Percentiles rank a stretch among this genome's conserved stretches.
Conservation (phyloP, 805 yeast species). For the Saccharomycopsis babjevae region DNA sequence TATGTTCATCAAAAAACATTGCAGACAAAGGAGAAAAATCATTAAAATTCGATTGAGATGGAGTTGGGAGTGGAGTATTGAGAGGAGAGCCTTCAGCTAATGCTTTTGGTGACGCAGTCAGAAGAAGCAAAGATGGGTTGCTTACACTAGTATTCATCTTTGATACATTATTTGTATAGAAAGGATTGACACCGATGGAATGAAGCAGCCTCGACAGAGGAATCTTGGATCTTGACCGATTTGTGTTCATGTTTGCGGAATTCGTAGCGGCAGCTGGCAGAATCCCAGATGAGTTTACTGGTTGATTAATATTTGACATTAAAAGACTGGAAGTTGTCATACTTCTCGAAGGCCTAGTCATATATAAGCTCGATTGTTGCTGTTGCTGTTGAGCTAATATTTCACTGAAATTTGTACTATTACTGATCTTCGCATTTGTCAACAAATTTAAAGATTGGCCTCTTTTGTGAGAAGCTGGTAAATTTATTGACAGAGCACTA, state of each 20-base stretch:
- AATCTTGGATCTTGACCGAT: constrained; percentile 1
- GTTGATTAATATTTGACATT: background rate
- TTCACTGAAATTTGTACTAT: background rate
- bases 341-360: constrained; percentile 11
- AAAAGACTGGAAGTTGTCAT: constrained; percentile 4
- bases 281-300: background rate
- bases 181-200: background rate
- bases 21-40: background rate
- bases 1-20: background rate
- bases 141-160: background rate
- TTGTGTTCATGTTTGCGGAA: background rate
- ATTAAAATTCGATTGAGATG: background rate
- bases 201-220: constrained; percentile 1
- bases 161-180: background rate
- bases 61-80: constrained; percentile 9
- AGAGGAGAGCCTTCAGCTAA: background rate
- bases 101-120: background rate
- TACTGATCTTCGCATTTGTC: background rate
- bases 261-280: background rate
- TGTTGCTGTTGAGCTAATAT: constrained; percentile 11
- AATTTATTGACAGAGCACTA: constrained; percentile 1
- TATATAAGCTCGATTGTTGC: constrained; percentile 6
- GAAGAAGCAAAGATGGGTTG: background rate
- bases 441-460: constrained; percentile 1
- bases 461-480: background rate